Conservation (phyloP, 2,329 filamentous ascomycete species). For the Fragosphaeria purpurea region DNA sequence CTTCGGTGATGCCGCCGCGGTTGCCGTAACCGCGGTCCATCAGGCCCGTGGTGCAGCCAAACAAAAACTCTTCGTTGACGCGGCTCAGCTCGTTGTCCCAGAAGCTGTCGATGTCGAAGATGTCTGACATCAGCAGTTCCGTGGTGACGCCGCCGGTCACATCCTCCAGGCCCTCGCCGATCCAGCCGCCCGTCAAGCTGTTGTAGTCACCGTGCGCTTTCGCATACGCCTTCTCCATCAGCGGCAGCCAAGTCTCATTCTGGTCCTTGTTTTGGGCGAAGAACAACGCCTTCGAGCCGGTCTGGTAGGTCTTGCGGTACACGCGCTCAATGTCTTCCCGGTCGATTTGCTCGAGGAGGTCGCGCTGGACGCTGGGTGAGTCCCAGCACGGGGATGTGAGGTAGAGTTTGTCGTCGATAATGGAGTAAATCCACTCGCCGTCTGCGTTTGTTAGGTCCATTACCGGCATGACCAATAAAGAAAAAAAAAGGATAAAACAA, state of each 20-base stretch:
- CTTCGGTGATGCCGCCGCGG: conserved; percentile 46
- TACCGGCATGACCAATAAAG: neutral
- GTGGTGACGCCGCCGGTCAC: conserved; percentile 57
- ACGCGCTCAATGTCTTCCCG: conserved; percentile 54
- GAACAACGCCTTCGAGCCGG: conserved; percentile 63
- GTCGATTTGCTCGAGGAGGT: conserved; percentile 65
- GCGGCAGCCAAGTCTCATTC: conserved; percentile 71
- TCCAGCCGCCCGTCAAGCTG: conserved; percentile 63
- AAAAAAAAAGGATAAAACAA: neutral
- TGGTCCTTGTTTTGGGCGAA: conserved; percentile 66
- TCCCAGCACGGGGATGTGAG: conserved; percentile 76
- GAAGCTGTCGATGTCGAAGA: conserved; percentile 66
- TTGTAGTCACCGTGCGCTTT: conserved; percentile 74
- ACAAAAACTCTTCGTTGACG: conserved; percentile 69
- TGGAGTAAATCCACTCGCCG: conserved; percentile 84
- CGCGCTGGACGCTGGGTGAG: conserved; percentile 63
- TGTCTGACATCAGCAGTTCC: conserved; percentile 55
- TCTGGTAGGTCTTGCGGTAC: conserved; percentile 62
- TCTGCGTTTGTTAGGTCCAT: conserved; percentile 33
- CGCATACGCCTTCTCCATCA: conserved; percentile 72
- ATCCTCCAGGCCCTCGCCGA: conserved; percentile 49
- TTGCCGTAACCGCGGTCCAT: conserved; percentile 35
- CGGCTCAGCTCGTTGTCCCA: conserved; percentile 70
- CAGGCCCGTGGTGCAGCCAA: conserved; percentile 47
- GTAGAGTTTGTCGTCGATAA: conserved; percentile 85